These are phyloP conservation scores for Metschnikowia kunwiensis DNA, from an alignment of 805 yeast species.

Conservation along the genomic window DNA sequence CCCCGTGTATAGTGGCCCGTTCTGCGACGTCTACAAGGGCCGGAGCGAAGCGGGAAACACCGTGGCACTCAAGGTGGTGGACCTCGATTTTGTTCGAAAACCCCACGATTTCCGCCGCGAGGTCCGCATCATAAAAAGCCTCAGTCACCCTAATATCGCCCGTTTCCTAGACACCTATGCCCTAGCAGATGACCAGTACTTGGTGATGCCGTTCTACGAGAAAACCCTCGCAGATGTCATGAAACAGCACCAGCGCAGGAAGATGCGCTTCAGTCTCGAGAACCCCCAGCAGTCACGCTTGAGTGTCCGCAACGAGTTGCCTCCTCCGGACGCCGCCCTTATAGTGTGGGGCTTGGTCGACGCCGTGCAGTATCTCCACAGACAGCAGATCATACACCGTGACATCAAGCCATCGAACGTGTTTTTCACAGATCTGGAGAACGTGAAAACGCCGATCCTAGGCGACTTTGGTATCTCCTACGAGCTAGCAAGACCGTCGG, in stretches of 20 bases:
- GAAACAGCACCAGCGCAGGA: constrained; percentile 19
- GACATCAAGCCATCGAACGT: constrained; percentile 41
- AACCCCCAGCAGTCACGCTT: constrained; percentile 19
- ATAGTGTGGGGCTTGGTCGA: constrained; percentile 21
- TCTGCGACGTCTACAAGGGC: constrained; percentile 32
- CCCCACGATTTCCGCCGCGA: constrained; percentile 39
- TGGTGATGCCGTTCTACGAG: constrained; percentile 33
- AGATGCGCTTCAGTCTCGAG: constrained; percentile 25
- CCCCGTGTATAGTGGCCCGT: constrained; percentile 33
- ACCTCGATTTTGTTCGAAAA: constrained; percentile 31
- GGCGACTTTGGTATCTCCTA: constrained; percentile 66
- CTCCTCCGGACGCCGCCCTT: constrained; percentile 10
- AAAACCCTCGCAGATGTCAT: constrained; percentile 27
- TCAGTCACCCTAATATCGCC: constrained; percentile 17
- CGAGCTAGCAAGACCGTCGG: constrained; percentile 16
- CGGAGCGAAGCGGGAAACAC: constrained; percentile 11
- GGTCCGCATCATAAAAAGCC: constrained; percentile 24
- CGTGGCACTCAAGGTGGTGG: constrained; percentile 38
- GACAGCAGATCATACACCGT: constrained; percentile 36
- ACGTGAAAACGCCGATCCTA: constrained; percentile 31
- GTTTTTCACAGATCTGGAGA: constrained; percentile 23
- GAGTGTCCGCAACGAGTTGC: constrained; percentile 15
- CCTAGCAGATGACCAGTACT: constrained; percentile 30
- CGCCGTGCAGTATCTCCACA: constrained; percentile 31
- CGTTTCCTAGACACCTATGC: constrained; percentile 22